phyloP scores from a whole-genome alignment of 2,329 filamentous ascomycete species.

The Tolypocladium inflatum region DNA sequence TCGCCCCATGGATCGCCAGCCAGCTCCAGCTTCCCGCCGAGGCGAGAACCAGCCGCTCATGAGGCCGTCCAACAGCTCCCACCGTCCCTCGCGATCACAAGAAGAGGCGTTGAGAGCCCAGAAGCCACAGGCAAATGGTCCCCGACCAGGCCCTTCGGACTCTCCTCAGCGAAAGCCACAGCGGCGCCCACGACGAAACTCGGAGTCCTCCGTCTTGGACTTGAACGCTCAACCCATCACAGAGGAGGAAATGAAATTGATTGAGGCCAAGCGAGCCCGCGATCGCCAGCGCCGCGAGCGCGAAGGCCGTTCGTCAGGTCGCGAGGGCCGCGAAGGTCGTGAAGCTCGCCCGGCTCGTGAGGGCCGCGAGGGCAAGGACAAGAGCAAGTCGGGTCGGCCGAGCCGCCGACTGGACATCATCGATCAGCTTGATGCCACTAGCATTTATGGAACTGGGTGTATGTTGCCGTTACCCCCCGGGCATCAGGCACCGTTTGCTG shows the following conservation, averaged over 20 bases:
- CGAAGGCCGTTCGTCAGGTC: slow-evolving; percentile 12
- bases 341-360: slow-evolving; percentile 29
- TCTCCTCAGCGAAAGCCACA: slow-evolving; percentile 32
- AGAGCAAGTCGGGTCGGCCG: slow-evolving; percentile 36
- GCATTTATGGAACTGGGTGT: slow-evolving; percentile 90
- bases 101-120: slow-evolving; percentile 52
- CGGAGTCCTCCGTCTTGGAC: slow-evolving; percentile 65
- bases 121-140: slow-evolving; percentile 17
- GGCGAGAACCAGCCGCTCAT: slow-evolving; percentile 39
- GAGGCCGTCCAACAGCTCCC: slow-evolving; percentile 26
- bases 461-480: slow-evolving; percentile 28
- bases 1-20: slow-evolving; percentile 20
- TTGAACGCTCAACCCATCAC: slow-evolving; percentile 46
- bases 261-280: slow-evolving; percentile 21
- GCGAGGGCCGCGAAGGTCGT: slow-evolving; percentile 27
- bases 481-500: not conserved
- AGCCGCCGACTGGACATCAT: slow-evolving; percentile 70
- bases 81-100: slow-evolving; percentile 56
- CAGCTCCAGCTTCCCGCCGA: slow-evolving; percentile 6
- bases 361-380: slow-evolving; percentile 27
- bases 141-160: slow-evolving; percentile 20
- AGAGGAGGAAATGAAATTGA: slow-evolving; percentile 38
- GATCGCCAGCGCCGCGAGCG: slow-evolving; percentile 14
- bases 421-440: slow-evolving; percentile 91
- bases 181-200: slow-evolving; percentile 60